Percentiles rank a stretch among this genome's conserved stretches.
These are phyloP conservation scores for Coemansia sp. DNA, from an alignment of 192 early-diverging fungal genomes.

Conservation along the genomic window DNA sequence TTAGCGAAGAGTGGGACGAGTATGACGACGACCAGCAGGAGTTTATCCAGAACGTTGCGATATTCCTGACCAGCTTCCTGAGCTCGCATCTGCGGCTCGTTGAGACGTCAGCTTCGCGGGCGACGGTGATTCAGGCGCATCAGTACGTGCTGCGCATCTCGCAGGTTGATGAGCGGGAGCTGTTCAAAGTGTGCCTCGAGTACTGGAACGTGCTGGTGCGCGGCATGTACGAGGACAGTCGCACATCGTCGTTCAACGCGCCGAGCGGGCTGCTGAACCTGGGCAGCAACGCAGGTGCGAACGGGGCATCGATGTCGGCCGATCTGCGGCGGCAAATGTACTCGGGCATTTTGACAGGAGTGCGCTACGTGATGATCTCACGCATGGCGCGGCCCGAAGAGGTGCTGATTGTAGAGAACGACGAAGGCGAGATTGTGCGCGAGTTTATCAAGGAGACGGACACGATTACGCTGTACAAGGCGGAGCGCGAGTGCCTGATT, in stretches of 20 bases:
- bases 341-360: slow-evolving; percentile 73
- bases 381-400: slow-evolving; percentile 99
- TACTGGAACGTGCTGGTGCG: slow-evolving; percentile 92
- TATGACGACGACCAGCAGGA: slow-evolving; percentile 87
- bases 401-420: slow-evolving; percentile 96
- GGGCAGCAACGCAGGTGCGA: slow-evolving; percentile 23
- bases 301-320: slow-evolving; percentile 22
- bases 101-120: slow-evolving; percentile 59
- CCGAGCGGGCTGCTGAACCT: slow-evolving; percentile 37
- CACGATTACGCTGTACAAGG: slow-evolving; percentile 97
- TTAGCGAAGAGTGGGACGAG: slow-evolving; percentile 77
- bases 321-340: slow-evolving; percentile 79
- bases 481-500: slow-evolving; percentile 94
- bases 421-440: slow-evolving; percentile 98
- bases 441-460: slow-evolving; percentile 97
- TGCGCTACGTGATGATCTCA: slow-evolving; percentile 97
- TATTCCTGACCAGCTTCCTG: slow-evolving; percentile 90
- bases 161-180: slow-evolving; percentile 90
- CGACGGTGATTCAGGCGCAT: slow-evolving; percentile 74
- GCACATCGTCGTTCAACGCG: slow-evolving; percentile 46
- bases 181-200: slow-evolving; percentile 97
- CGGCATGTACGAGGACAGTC: slow-evolving; percentile 86
- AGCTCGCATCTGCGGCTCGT: slow-evolving; percentile 73
- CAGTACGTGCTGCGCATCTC: slow-evolving; percentile 89
- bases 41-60: slow-evolving; percentile 93